Evolutionary conservation across 2,329 filamentous ascomycete genomes (phyloP), one percentile per base, ranked within the genome.

Genomic region (Apiospora hydei): DNA sequence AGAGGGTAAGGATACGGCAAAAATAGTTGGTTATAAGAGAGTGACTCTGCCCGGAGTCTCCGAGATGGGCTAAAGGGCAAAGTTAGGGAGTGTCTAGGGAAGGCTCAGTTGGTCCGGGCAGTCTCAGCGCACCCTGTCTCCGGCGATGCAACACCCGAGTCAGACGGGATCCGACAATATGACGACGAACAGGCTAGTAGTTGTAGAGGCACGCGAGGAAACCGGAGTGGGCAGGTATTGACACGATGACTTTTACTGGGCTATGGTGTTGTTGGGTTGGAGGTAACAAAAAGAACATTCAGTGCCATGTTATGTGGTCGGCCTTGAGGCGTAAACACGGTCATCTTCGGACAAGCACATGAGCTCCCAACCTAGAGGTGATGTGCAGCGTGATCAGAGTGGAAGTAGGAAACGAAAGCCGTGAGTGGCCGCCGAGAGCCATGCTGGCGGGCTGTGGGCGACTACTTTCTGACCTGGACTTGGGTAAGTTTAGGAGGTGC

Each of bases 351-450:
- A n/a, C 18, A 64, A 64, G 57, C 57, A 64, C 57, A 64, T 64
- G 57, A 41, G 34, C 18, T 41, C 34, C 34, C 2, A 41, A 41
- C 18, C 57, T 61, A 10, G 21, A 0, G 7, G 18, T 46, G 53
- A 64, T 24, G 34, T 64, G n/a, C 57, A 64, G 21, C 57, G 38
- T 49, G 67, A 49, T 38, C 67, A 46, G 67, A 38, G 30, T 38
- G 34, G n/a, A 14, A 41, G 57, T 8, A 41, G 7, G 34, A 47
- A 41, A 51, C 34, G 68, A 57, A 57, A 38, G 68, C 68, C 68
- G 68, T 69, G 68, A 69, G 68, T 69, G 68, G 68, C 68, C 38
- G 68, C 47, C 16, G 21, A 41, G 34, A 64, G 57, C 57, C 57
- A 41, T 64, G 34, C 18, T 13, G 57, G n/a, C 34, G 57, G 57